phyloP scores from a whole-genome alignment of 1,139 yeast species.

The Candida frijolesensis region DNA sequence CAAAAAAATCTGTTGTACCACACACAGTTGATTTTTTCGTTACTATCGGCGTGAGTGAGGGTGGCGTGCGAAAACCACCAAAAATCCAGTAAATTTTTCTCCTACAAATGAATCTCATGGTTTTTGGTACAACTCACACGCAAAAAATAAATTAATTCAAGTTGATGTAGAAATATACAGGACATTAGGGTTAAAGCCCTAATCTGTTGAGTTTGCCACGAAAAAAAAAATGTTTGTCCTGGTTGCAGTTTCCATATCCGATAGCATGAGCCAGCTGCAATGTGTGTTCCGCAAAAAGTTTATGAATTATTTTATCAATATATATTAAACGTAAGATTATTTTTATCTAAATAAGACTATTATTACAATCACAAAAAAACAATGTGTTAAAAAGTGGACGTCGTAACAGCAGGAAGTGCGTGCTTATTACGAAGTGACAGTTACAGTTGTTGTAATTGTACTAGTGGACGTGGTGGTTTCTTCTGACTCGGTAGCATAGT shows the following conservation, averaged over 20 bases:
- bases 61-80: slow-evolving; percentile 4
- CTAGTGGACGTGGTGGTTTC: slow-evolving; percentile 43
- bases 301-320: not conserved
- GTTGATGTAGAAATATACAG: slow-evolving; percentile 1
- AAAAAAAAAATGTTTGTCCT: not conserved
- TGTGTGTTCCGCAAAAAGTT: not conserved
- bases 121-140: not conserved
- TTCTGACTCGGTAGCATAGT: slow-evolving; percentile 33
- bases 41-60: not conserved
- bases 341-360: not conserved
- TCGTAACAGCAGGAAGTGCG: not conserved
- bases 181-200: slow-evolving; percentile 8
- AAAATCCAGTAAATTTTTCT: not conserved
- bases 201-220: not conserved
- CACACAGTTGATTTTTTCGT: slow-evolving; percentile 2
- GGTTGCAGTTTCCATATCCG: slow-evolving; percentile 2
- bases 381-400: not conserved
- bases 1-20: slow-evolving; percentile 1
- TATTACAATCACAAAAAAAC: not conserved
- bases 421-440: slow-evolving; percentile 16
- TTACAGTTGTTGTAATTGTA: slow-evolving; percentile 41
- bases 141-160: not conserved
- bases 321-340: not conserved
- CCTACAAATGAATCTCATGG: not conserved
- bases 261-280: not conserved